Evolutionary conservation across 495 filamentous ascomycete genomes (phyloP), one percentile per base, ranked within the genome.

Genomic region (Staphylotrichum longicolle): DNA sequence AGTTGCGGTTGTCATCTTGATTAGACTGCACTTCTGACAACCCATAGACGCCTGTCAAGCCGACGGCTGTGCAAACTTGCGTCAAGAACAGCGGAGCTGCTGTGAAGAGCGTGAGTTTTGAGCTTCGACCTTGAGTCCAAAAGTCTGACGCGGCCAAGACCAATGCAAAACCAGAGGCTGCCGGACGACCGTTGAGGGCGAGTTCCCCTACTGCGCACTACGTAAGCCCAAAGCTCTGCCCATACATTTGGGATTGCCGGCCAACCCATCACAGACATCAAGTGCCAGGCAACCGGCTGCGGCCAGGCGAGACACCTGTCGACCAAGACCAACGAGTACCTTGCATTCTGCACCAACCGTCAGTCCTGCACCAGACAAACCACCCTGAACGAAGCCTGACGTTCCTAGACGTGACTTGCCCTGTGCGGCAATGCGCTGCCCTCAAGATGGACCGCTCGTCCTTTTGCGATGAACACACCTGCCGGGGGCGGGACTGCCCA

Each of bases 381-480:
- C 5, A 27, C 1, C 14, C 12, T 3, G 27, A 3, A 4, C 6
- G 12, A 3, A 61, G 32, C 12, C 41, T 33, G 33, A 30, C n/a
- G 14, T 12, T 6, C 2, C n/a, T 54, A 76, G 74, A 75, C 15
- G 70, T 66, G 39, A 64, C 53, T 40, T 76, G 74, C 59, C 51
- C 66, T 2, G 62, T 50, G 7, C 30, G 41, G 9, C 56, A 52
- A 4, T 76, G 74, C 37, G 37, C 15, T 1, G 51, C 57, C 10
- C 51, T 54, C 27, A 73, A 70, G 62, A 6, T 41, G 0, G 52
- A 63, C 0, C 53, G 54, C 4, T 72, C 68, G 0, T 10, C 39
- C 0, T 66, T 67, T n/a, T 76, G 74, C 15, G 45, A 52, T 0
- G 56, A 44, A 1, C 72, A 76, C 40, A 72, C 71, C 0, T 76